Evolutionary conservation across 2,329 filamentous ascomycete genomes (phyloP), one percentile per base, ranked within the genome.

Genomic region (Metarhizium robertsii): DNA sequence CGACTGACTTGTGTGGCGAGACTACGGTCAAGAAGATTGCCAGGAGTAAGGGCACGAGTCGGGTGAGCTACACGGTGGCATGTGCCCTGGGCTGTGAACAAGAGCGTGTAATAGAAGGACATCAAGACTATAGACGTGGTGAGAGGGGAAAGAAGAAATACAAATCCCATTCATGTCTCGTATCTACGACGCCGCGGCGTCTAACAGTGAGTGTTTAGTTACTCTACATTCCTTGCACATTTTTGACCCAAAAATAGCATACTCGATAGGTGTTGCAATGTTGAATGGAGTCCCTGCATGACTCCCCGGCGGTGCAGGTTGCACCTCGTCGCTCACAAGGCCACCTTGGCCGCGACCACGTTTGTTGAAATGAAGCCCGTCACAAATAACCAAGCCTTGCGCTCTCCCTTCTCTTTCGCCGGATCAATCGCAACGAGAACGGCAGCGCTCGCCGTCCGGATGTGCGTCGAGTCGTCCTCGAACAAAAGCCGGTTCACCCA

Each of bases 11-110:
- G 57, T 83, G 79, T 62, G 83, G 85, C 0, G 77, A 78, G 65
- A 81, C 83, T 5, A 79, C 72, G 3, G 83, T 90, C 4, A 85
- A 77, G 73, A 88, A 86, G 71, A 85, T 90, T 54, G 77, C 77
- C 59, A 76, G 85, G 67, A 76, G 73, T 53, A 87, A 86, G 67
- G 85, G 86, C 3, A 75, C 72, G 10, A 86, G 79, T 54, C 77
- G 81, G 61, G 80, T 88, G n/a, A 74, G 74, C 58, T 79, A 79
- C 47, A 61, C 60, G 2, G 58, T 62, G 55, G 50, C 52, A 32
- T 58, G 42, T 7, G 43, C 43, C 25, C 7, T 29, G 6, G n/a
- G 40, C 40, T 16, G 40, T 14, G 10, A 43, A 16, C 6, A 43
- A 18, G 13, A 36, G 34, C 25, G 13, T 13, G 34, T 36, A 8